These are phyloP conservation scores for Phytophthora hibernalis DNA, from an alignment of 352 stramenopile species.

Conservation along the genomic window DNA sequence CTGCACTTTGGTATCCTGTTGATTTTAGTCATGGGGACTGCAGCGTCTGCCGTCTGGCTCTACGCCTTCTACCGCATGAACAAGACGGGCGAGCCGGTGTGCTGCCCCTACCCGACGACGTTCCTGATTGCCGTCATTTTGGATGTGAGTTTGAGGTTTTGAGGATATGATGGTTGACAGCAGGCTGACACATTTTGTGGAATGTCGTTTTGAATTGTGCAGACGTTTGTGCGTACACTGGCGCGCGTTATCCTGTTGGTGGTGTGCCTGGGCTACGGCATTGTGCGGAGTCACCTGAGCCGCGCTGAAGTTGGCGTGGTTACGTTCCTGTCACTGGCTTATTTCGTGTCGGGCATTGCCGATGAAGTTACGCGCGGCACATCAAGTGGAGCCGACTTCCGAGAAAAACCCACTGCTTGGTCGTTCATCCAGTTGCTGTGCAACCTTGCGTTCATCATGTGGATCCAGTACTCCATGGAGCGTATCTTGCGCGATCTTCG, in stretches of 20 bases:
- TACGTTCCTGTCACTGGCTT: constrained; percentile 70
- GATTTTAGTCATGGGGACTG: constrained; percentile 81
- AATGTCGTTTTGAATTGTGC: constrained; percentile 8
- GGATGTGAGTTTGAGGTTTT: constrained; percentile 57
- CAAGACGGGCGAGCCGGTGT: constrained; percentile 87
- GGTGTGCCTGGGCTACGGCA: constrained; percentile 92
- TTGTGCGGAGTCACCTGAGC: constrained; percentile 73
- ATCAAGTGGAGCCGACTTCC: constrained; percentile 81
- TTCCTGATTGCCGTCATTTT: constrained; percentile 87
- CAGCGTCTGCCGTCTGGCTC: constrained; percentile 72
- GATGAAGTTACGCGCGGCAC: constrained; percentile 84
- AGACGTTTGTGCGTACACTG: constrained; percentile 86
- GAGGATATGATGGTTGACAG: not conserved
- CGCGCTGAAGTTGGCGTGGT: constrained; percentile 61
- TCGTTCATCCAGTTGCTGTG: constrained; percentile 88
- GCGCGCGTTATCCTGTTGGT: constrained; percentile 86
- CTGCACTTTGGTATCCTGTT: constrained; percentile 87
- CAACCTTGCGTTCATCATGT: constrained; percentile 92
- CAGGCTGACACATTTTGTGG: constrained; percentile 15
- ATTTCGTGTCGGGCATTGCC: constrained; percentile 78
- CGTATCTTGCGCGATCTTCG: constrained; percentile 80
- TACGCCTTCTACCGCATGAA: constrained; percentile 91
- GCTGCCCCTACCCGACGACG: constrained; percentile 87
- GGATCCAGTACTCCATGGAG: constrained; percentile 91
- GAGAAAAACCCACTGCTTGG: constrained; percentile 81